These are phyloP conservation scores for Suillus plorans DNA, from an alignment of 768 basidiomycete genomes.

Conservation along the genomic window DNA sequence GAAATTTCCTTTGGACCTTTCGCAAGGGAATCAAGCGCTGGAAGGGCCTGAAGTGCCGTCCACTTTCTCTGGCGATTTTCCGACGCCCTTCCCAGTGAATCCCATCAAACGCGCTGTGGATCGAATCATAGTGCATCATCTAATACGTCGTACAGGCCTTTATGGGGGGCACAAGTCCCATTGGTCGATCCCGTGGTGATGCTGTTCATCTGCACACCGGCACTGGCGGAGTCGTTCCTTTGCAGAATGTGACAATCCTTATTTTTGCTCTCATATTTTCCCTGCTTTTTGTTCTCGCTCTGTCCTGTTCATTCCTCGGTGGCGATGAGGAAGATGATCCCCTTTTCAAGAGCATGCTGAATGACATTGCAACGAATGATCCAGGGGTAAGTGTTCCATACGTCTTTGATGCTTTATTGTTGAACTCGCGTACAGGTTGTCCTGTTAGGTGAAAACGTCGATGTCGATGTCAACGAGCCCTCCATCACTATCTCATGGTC, in stretches of 20 bases:
- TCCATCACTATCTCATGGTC: slow-evolving; percentile 57
- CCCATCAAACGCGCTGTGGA: neutral
- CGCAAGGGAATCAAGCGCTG: neutral
- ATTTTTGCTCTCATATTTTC: slow-evolving; percentile 44
- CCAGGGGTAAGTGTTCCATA: slow-evolving; percentile 43
- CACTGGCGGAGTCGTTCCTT: slow-evolving; percentile 23
- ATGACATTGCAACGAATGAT: slow-evolving; percentile 38
- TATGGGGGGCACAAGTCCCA: slow-evolving; percentile 16
- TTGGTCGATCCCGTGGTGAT: slow-evolving; percentile 7
- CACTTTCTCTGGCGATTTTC: neutral
- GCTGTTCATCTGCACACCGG: neutral
- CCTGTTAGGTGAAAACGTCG: slow-evolving; percentile 55
- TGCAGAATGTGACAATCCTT: slow-evolving; percentile 27
- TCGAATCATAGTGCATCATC: neutral
- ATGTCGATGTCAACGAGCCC: slow-evolving; percentile 60
- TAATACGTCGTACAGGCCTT: slow-evolving; percentile 9
- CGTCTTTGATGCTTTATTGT: neutral
- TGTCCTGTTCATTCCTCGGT: slow-evolving; percentile 52
- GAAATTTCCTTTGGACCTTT: neutral
- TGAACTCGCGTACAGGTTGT: slow-evolving; percentile 40
- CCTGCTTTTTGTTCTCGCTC: slow-evolving; percentile 44
- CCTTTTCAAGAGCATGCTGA: slow-evolving; percentile 39
- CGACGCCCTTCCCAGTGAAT: neutral
- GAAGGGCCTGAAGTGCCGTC: neutral
- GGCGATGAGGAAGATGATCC: slow-evolving; percentile 42